Evolutionary conservation across 140 eudicot species (phyloP), one percentile per base, ranked within the genome.

Genomic region (Bidens hawaiensis): DNA sequence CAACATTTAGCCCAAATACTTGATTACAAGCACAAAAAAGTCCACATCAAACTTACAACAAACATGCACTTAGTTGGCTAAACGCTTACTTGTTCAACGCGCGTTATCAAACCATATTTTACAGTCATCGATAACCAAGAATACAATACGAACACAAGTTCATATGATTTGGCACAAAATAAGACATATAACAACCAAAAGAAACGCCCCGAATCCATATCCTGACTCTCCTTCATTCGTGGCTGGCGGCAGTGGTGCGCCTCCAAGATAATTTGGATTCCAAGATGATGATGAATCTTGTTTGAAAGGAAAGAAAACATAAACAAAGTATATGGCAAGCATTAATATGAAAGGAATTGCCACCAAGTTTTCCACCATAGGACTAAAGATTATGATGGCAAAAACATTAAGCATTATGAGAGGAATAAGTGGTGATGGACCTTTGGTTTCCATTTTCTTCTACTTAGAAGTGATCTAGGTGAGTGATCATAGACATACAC

Each of bases 391-490:
- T n/a, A 79, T 47, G 33, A 83, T 51, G 33, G 82, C 72, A 18
- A 83, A 79, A 25, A 76, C 33, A 36, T 82, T 82, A 2, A 79
- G 80, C 82, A 83, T 76, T 16, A 82, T 53, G 54, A 65, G 69
- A 17, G 89, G 89, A 76, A 82, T 74, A 62, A 83, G 64, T 12
- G 85, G 85, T 10, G 85, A 79, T 52, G 85, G 89, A 46, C 89
- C 89, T 60, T 65, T 64, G 15, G 78, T 76, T 19, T 51, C 71
- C 89, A 79, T 82, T 48, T 67, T 34, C 30, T 42, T 70, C 56
- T 42, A 27, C 15, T 21, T 50, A 43, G 27, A 73, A 65, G 61
- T 42, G 55, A 55, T 55, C 26, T 12, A 28, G 16, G 18, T 47
- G 30, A 33, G 40, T 62, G 65, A 54, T n/a, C n/a, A n/a, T n/a